Conservation (phyloP, 352 stramenopile species). For the Pythium graminicola region DNA sequence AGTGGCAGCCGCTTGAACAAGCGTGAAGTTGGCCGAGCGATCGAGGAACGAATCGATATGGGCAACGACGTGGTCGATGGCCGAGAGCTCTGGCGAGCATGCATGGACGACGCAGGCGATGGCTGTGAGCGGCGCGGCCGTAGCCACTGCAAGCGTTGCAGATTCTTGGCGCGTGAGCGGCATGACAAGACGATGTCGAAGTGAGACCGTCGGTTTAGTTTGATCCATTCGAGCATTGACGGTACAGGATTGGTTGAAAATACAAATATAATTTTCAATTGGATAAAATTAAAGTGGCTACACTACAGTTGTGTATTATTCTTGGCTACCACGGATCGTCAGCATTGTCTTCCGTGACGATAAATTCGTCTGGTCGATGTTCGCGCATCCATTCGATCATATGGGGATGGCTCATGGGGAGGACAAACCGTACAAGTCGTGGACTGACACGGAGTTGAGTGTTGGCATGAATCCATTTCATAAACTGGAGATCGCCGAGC, state of each 20-base stretch:
- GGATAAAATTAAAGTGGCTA: too few species aligned
- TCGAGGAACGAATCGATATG: slow-evolving; percentile 25
- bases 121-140: slow-evolving; percentile 16
- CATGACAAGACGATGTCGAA: slow-evolving; percentile 3
- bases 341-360: slow-evolving; percentile 5
- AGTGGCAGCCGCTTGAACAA: slow-evolving; percentile 14
- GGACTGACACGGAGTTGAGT: slow-evolving; percentile 14
- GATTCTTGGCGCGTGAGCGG: slow-evolving; percentile 14
- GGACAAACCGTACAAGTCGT: too few species aligned
- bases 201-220: too few species aligned
- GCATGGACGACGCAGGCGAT: slow-evolving; percentile 17
- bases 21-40: slow-evolving; percentile 13
- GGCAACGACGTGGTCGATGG: slow-evolving; percentile 23
- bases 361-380: slow-evolving; percentile 15
- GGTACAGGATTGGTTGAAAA: too few species aligned
- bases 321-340: too few species aligned
- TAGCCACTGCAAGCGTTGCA: slow-evolving; percentile 7
- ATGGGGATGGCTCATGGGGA: slow-evolving; percentile 5
- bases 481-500: slow-evolving; percentile 5
- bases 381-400: slow-evolving; percentile 16
- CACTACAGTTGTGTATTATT: too few species aligned
- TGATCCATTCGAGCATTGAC: too few species aligned
- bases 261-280: too few species aligned
- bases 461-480: slow-evolving; percentile 19
- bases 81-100: slow-evolving; percentile 16